Percentiles rank a stretch among this genome's conserved stretches.
phyloP scores from a whole-genome alignment of 768 basidiomycete species.

The Obba rivulosa region DNA sequence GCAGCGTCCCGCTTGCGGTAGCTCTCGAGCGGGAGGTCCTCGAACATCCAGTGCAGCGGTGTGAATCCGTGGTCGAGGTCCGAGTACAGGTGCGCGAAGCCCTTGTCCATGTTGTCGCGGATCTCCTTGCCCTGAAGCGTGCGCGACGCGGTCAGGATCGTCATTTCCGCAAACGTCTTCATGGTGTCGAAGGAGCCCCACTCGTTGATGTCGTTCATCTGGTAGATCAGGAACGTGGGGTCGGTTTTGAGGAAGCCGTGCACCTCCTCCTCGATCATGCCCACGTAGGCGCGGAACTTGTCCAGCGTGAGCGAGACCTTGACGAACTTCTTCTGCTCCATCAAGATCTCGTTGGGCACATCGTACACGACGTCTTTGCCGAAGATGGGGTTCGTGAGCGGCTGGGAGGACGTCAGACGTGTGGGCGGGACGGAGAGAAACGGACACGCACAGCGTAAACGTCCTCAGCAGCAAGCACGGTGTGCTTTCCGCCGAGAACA shows the following conservation, averaged over 20 bases:
- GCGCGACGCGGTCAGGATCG: slow-evolving; percentile 89
- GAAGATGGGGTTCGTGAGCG: slow-evolving; percentile 90
- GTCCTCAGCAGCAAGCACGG: slow-evolving; percentile 90
- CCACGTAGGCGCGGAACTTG: slow-evolving; percentile 79
- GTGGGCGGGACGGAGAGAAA: neutral
- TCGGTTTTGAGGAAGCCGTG: slow-evolving; percentile 68
- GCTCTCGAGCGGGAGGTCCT: slow-evolving; percentile 84
- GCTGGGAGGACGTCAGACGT: slow-evolving; percentile 36
- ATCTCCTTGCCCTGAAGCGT: slow-evolving; percentile 95
- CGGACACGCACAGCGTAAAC: slow-evolving; percentile 75
- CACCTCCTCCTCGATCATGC: slow-evolving; percentile 39
- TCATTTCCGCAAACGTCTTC: slow-evolving; percentile 77
- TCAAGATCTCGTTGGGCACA: slow-evolving; percentile 90
- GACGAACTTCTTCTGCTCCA: slow-evolving; percentile 99
- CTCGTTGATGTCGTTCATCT: slow-evolving; percentile 60
- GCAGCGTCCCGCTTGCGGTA: slow-evolving; percentile 87
- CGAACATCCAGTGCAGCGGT: slow-evolving; percentile 92
- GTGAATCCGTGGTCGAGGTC: slow-evolving; percentile 97
- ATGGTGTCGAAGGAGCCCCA: slow-evolving; percentile 78
- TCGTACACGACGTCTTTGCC: slow-evolving; percentile 98
- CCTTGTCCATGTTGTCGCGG: slow-evolving; percentile 68
- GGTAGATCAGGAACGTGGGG: slow-evolving; percentile 53
- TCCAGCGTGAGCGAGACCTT: slow-evolving; percentile 93
- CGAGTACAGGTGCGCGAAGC: slow-evolving; percentile 78
- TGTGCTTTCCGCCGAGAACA: slow-evolving; percentile 88